Percentiles rank a stretch among this genome's conserved stretches.
Conservation (phyloP, 129 eudicot genomes). For the Oenanthe sinensis region DNA sequence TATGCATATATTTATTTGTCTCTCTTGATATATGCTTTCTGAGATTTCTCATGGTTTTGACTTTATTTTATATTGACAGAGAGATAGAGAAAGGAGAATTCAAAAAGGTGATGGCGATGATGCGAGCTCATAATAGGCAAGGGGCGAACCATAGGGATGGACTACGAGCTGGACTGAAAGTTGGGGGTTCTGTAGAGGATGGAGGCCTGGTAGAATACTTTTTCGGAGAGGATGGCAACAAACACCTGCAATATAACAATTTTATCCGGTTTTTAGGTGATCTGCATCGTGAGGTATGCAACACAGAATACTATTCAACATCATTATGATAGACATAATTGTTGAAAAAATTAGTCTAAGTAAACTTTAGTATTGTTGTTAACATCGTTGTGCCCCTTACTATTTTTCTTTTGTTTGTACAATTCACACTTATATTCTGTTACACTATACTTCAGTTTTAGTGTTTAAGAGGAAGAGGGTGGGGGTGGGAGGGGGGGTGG, state of each 20-base stretch:
- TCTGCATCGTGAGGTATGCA: slow-evolving; percentile 59
- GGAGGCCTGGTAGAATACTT: slow-evolving; percentile 84
- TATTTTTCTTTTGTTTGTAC: not conserved
- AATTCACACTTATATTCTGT: not conserved
- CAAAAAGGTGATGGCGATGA: slow-evolving; percentile 79
- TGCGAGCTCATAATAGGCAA: slow-evolving; percentile 79
- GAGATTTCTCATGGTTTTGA: not conserved
- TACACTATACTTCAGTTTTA: not conserved
- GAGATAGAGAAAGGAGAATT: slow-evolving; percentile 75
- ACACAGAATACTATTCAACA: not conserved
- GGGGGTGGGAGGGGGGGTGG: not conserved
- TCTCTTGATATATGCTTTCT: not conserved
- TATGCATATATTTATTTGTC: not conserved
- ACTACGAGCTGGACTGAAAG: slow-evolving; percentile 47
- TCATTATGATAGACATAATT: not conserved
- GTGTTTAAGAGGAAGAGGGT: not conserved
- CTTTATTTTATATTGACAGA: slow-evolving; percentile 18
- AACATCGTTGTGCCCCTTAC: not conserved
- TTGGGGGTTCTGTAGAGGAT: slow-evolving; percentile 60
- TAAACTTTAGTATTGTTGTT: not conserved
- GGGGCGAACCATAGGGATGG: slow-evolving; percentile 77
- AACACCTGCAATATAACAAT: slow-evolving; percentile 40
- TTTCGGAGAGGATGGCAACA: slow-evolving; percentile 77
- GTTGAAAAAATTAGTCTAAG: not conserved
- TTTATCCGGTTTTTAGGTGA: slow-evolving; percentile 71